These are phyloP conservation scores for Scenedesmus sp. DNA, from an alignment of 163 green algal species.

Conservation along the genomic window DNA sequence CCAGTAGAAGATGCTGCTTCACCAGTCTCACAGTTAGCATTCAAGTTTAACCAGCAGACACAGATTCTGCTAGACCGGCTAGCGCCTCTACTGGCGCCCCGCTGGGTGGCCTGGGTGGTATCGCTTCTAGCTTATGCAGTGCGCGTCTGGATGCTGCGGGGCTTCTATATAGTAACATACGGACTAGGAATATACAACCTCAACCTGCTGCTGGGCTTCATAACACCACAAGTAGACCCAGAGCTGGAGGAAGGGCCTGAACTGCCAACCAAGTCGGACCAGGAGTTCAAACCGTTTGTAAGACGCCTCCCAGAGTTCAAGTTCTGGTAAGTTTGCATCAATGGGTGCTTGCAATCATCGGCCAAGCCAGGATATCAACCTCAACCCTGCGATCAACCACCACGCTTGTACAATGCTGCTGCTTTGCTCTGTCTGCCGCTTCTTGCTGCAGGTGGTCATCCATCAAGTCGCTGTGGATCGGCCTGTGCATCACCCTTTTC, in stretches of 20 bases:
- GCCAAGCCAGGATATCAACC: neutral
- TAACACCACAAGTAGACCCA: constrained; percentile 93
- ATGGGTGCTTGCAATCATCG: neutral
- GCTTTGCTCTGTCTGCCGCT: neutral
- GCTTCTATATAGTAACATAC: constrained; percentile 99
- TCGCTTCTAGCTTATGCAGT: constrained; percentile 78
- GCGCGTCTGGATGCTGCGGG: constrained; percentile 81
- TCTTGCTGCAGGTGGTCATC: constrained; percentile 84
- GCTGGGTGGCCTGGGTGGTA: constrained; percentile 75
- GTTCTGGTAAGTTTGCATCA: constrained; percentile 85
- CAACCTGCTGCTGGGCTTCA: constrained; percentile 98
- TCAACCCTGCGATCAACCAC: too few relatives aligned
- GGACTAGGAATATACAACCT: constrained; percentile 98
- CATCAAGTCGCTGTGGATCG: constrained; percentile 88
- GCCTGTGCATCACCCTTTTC: constrained; percentile 95
- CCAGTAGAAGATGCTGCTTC: constrained; percentile 26
- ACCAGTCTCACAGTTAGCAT: neutral
- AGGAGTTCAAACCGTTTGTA: constrained; percentile 99
- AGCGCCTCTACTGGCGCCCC: constrained; percentile 71
- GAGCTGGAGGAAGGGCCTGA: constrained; percentile 91
- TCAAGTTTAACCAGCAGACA: constrained; percentile 59
- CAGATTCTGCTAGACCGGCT: constrained; percentile 81
- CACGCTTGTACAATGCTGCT: neutral
- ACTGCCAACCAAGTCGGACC: constrained; percentile 93
- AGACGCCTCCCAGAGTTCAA: constrained; percentile 99